These are phyloP conservation scores for Tricholomella constricta DNA, from an alignment of 768 basidiomycete species.

Conservation along the genomic window DNA sequence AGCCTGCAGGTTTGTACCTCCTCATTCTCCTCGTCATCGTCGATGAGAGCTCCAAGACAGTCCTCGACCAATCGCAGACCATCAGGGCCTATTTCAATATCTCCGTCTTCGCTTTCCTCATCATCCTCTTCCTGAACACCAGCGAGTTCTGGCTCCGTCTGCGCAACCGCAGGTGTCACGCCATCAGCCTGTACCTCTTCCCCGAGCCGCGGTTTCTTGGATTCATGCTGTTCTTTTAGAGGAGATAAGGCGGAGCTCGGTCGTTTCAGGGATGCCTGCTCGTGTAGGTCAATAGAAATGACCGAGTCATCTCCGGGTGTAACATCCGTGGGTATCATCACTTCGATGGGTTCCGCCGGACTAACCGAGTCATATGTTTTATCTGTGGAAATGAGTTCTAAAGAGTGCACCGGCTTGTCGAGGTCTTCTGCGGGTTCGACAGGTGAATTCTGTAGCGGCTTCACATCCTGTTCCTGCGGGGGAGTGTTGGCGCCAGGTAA, in stretches of 20 bases:
- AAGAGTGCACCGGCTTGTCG: background rate
- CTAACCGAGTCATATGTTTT: background rate
- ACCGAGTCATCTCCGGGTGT: background rate
- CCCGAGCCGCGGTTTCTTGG: conserved; percentile 17
- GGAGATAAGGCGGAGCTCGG: background rate
- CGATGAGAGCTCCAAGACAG: conserved; percentile 47
- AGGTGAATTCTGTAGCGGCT: background rate
- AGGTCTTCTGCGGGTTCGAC: background rate
- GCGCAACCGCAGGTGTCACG: background rate
- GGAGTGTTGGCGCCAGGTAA: background rate
- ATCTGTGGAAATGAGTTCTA: background rate
- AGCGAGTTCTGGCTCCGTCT: conserved; percentile 1
- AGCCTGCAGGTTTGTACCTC: conserved; percentile 43
- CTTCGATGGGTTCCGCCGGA: conserved; percentile 2
- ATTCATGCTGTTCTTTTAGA: conserved; percentile 1
- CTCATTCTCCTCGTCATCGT: conserved; percentile 29
- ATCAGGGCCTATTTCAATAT: conserved; percentile 41
- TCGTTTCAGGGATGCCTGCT: conserved; percentile 14
- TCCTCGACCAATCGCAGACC: conserved; percentile 41
- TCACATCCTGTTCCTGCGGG: background rate
- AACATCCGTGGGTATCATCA: conserved; percentile 4
- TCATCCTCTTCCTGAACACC: conserved; percentile 24
- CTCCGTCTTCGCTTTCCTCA: conserved; percentile 37
- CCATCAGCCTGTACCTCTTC: background rate
- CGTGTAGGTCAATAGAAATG: background rate